A percentile compares a stretch with the other conserved stretches of the same genome.
These are phyloP conservation scores for Fraxinus latifolia DNA, from an alignment of 305 asterid species.

Conservation along the genomic window DNA sequence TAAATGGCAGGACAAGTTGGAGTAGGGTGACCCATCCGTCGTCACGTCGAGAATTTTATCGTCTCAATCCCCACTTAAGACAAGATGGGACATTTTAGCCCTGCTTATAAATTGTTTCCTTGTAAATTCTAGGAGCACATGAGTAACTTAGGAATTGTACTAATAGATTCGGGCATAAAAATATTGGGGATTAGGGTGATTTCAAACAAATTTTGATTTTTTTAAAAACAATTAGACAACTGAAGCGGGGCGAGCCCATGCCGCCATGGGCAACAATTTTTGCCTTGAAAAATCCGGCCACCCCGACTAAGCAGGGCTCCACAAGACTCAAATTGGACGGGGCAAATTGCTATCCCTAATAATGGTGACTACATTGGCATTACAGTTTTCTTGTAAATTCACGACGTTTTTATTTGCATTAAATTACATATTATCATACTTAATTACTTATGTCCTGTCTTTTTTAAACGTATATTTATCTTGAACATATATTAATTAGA, in stretches of 20 bases:
- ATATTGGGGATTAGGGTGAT: background rate
- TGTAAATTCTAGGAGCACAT: background rate
- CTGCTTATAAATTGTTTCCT: background rate
- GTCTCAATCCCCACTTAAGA: background rate
- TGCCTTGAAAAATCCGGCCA: background rate
- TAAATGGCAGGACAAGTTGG: background rate
- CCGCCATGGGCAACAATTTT: no score
- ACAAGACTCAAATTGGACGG: background rate
- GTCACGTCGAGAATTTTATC: background rate
- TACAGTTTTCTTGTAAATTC: background rate
- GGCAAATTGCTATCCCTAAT: background rate
- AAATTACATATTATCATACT: background rate
- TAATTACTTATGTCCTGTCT: background rate
- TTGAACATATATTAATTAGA: no score
- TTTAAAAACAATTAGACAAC: background rate
- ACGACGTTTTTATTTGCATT: background rate
- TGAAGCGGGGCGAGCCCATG: background rate
- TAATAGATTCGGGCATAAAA: background rate
- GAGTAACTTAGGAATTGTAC: background rate
- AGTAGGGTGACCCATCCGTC: background rate
- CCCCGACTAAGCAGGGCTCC: background rate
- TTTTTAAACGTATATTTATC: background rate
- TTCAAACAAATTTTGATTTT: background rate
- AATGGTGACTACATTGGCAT: background rate
- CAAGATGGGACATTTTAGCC: background rate